A percentile compares a stretch with the other conserved stretches of the same genome.
Conservation (phyloP, 2,329 filamentous ascomycete genomes). For the Calonectria naviculata region DNA sequence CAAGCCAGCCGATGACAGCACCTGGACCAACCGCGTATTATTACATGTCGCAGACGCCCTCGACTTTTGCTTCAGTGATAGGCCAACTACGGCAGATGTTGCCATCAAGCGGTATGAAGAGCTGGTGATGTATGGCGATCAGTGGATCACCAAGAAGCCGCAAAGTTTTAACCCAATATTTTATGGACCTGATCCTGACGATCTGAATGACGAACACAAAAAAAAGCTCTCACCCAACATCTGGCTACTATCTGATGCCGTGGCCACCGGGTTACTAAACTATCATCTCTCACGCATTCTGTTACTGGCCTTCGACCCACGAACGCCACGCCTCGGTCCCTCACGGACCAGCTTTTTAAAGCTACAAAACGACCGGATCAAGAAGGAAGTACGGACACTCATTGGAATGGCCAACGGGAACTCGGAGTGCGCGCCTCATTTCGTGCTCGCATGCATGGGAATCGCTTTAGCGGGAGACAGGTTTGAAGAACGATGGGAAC, state of each 20-base stretch:
- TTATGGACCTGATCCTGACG: background rate
- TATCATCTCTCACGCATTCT: conserved; percentile 34
- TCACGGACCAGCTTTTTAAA: conserved; percentile 5
- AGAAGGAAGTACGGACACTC: conserved; percentile 25
- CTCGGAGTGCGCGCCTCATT: conserved; percentile 5
- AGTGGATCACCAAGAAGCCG: conserved; percentile 33
- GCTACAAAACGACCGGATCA: conserved; percentile 30
- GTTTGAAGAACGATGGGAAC: conserved; percentile 48
- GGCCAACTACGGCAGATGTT: background rate
- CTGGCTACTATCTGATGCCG: conserved; percentile 29
- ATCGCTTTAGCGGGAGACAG: conserved; percentile 46
- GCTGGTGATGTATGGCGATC: conserved; percentile 26
- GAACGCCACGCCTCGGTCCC: conserved; percentile 26
- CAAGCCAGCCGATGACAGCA: background rate
- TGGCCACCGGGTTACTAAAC: conserved; percentile 30
- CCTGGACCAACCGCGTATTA: conserved; percentile 15
- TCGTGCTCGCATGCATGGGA: conserved; percentile 28
- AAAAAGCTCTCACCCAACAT: conserved; percentile 20
- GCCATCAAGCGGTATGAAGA: conserved; percentile 10
- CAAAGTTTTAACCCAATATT: conserved; percentile 30
- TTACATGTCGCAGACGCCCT: conserved; percentile 14
- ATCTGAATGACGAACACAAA: background rate
- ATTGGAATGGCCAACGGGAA: conserved; percentile 31
- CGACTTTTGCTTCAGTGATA: conserved; percentile 12
- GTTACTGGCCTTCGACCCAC: conserved; percentile 30